These are phyloP conservation scores for Dillenia suffruticosa DNA, from an alignment of 164 flowering plant species.

Conservation along the genomic window DNA sequence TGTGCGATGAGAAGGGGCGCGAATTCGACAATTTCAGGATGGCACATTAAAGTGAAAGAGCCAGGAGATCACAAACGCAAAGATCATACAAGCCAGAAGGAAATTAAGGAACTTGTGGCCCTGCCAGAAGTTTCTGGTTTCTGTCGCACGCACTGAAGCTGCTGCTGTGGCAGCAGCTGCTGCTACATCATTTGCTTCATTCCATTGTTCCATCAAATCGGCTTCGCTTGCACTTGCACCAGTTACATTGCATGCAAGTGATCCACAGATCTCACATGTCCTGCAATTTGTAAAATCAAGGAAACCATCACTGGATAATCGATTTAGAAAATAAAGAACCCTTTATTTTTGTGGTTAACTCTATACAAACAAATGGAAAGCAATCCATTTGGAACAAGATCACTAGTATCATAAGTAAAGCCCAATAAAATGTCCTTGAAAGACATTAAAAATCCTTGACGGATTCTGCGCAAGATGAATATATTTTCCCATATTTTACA, in stretches of 20 bases:
- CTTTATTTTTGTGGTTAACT: too few relatives aligned
- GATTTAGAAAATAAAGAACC: too few relatives aligned
- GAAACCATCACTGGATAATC: too few relatives aligned
- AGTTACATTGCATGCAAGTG: constrained; percentile 36
- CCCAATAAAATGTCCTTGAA: too few relatives aligned
- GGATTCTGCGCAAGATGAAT: too few relatives aligned
- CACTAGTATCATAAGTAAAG: too few relatives aligned
- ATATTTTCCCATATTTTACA: too few relatives aligned
- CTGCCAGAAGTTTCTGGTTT: constrained; percentile 42
- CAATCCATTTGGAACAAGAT: too few relatives aligned
- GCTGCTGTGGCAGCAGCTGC: constrained; percentile 9
- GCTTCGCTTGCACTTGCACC: constrained; percentile 27
- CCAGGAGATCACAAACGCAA: constrained; percentile 65
- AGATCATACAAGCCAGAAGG: constrained; percentile 59
- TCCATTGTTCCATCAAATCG: constrained; percentile 35
- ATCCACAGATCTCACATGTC: constrained; percentile 44
- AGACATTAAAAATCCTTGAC: too few relatives aligned
- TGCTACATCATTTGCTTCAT: constrained; percentile 28
- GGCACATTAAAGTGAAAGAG: constrained; percentile 62
- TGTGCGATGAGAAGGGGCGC: too few relatives aligned
- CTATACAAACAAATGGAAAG: too few relatives aligned
- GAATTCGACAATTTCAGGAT: constrained; percentile 11
- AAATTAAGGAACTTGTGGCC: constrained; percentile 52
- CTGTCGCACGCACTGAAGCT: constrained; percentile 18
- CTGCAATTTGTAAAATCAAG: constrained; percentile 1